Conservation (phyloP, 352 stramenopile species). For the Elongisporangium prolatum region DNA sequence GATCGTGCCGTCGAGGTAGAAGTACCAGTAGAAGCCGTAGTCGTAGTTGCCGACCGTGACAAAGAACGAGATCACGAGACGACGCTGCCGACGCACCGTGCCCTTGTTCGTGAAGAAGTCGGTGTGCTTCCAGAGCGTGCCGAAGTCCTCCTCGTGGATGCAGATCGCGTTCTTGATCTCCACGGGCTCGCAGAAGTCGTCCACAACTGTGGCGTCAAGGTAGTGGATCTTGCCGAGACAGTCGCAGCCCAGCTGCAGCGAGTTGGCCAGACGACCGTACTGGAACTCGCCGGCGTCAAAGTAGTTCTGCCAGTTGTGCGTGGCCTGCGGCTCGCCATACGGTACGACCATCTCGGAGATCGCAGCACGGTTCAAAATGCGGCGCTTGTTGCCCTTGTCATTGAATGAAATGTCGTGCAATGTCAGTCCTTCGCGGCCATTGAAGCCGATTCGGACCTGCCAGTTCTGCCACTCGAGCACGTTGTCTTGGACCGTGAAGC, state of each 20-base stretch:
- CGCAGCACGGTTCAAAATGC: slow-evolving; percentile 59
- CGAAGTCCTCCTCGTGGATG: slow-evolving; percentile 83
- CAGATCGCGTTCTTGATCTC: slow-evolving; percentile 66
- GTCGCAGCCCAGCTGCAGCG: slow-evolving; percentile 77
- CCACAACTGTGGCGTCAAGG: slow-evolving; percentile 62
- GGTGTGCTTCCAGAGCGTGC: slow-evolving; percentile 78
- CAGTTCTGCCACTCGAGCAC: slow-evolving; percentile 79
- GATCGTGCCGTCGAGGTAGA: slow-evolving; percentile 72
- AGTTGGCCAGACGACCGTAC: slow-evolving; percentile 73
- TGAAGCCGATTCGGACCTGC: slow-evolving; percentile 79
- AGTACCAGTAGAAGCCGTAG: slow-evolving; percentile 76
- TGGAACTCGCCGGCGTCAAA: slow-evolving; percentile 85
- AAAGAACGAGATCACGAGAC: slow-evolving; percentile 84
- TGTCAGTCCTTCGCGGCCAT: slow-evolving; percentile 72
- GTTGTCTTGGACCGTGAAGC: slow-evolving; percentile 65
- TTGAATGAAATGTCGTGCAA: slow-evolving; percentile 64
- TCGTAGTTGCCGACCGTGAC: slow-evolving; percentile 86
- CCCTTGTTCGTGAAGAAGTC: slow-evolving; percentile 23
- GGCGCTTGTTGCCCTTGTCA: slow-evolving; percentile 29
- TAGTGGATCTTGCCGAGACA: slow-evolving; percentile 84
- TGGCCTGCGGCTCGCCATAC: slow-evolving; percentile 68
- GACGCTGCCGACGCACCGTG: slow-evolving; percentile 51
- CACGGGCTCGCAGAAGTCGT: slow-evolving; percentile 47
- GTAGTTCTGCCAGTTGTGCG: slow-evolving; percentile 78
- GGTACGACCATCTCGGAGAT: slow-evolving; percentile 87